Percentiles rank a stretch among this genome's conserved stretches.
Evolutionary conservation across 179 eudicot genomes (phyloP).

Genomic region (Beta lomatogona): DNA sequence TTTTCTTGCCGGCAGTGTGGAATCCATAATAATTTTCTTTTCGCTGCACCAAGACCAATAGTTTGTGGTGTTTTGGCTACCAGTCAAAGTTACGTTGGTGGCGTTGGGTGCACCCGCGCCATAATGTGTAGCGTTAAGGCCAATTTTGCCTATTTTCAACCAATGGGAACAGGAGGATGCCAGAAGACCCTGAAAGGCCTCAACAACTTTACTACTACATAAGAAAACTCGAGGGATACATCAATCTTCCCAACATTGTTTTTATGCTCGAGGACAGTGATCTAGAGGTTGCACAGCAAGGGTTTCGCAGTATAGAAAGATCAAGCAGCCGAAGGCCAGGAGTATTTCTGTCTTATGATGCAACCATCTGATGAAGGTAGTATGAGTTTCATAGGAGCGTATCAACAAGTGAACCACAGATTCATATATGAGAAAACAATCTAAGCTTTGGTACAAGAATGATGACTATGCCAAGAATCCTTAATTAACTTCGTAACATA

Average conservation of each 20-base stretch:
- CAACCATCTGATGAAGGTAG: neutral
- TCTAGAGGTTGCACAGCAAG: neutral
- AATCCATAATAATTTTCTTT: too few relatives aligned
- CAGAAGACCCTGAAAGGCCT: too few relatives aligned
- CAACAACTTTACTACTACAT: too few relatives aligned
- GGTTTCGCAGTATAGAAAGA: neutral
- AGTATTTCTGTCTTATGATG: slow-evolving; percentile 14
- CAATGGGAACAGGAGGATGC: too few relatives aligned
- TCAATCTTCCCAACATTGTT: neutral
- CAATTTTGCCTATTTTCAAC: too few relatives aligned
- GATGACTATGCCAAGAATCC: slow-evolving; percentile 10
- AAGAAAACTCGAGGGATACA: neutral
- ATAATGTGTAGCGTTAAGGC: too few relatives aligned
- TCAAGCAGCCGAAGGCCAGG: neutral
- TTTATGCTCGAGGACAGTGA: neutral
- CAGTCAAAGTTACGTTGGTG: too few relatives aligned
- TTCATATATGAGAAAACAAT: neutral
- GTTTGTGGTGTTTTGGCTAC: too few relatives aligned
- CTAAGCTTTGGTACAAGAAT: slow-evolving; percentile 8
- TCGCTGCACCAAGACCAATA: too few relatives aligned
- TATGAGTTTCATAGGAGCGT: slow-evolving; percentile 15
- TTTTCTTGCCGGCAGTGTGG: too few relatives aligned
- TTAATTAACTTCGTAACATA: neutral
- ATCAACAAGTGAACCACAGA: slow-evolving; percentile 14
- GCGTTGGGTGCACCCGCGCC: too few relatives aligned